Percentiles rank a stretch among this genome's conserved stretches.
Evolutionary conservation across 495 filamentous ascomycete genomes (phyloP).

Genomic region (Aeminium ludgeri): DNA sequence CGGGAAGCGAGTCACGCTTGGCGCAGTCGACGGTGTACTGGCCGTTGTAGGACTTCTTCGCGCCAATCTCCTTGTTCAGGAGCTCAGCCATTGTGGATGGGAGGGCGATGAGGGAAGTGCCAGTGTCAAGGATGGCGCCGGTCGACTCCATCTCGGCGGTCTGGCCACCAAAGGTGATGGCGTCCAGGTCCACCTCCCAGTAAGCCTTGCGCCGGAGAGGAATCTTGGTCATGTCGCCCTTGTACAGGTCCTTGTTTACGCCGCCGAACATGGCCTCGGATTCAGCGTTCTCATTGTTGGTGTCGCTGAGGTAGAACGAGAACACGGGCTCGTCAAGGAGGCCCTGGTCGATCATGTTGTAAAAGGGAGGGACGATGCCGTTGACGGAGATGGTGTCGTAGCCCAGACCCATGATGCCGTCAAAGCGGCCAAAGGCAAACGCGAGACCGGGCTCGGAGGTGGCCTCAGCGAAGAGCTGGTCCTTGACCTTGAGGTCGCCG

Average conservation of each 20-base stretch:
- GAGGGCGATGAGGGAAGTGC: slow-evolving; percentile 93
- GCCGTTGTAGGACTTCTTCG: slow-evolving; percentile 88
- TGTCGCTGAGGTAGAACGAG: slow-evolving; percentile 82
- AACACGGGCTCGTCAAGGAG: slow-evolving; percentile 85
- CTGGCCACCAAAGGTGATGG: slow-evolving; percentile 70
- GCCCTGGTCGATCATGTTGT: slow-evolving; percentile 80
- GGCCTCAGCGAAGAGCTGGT: slow-evolving; percentile 90
- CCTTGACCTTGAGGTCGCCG: slow-evolving; percentile 70
- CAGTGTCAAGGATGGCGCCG: slow-evolving; percentile 94
- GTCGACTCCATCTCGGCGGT: slow-evolving; percentile 80
- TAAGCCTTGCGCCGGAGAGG: slow-evolving; percentile 96
- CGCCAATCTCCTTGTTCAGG: slow-evolving; percentile 92
- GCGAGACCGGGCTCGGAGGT: slow-evolving; percentile 87
- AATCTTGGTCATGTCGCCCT: slow-evolving; percentile 78
- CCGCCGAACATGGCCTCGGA: slow-evolving; percentile 90
- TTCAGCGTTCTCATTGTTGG: slow-evolving; percentile 52
- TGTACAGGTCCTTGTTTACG: slow-evolving; percentile 70
- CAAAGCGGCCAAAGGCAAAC: slow-evolving; percentile 95
- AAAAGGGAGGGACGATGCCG: slow-evolving; percentile 84
- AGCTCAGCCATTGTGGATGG: slow-evolving; percentile 88
- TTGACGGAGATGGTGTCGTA: slow-evolving; percentile 95
- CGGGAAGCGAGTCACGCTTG: slow-evolving; percentile 65
- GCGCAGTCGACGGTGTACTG: slow-evolving; percentile 88
- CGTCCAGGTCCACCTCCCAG: slow-evolving; percentile 96
- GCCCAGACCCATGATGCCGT: slow-evolving; percentile 92